Evolutionary conservation across 2,329 filamentous ascomycete genomes (phyloP), one percentile per base, ranked within the genome.

Genomic region (Magnaporthiopsis rhizophila): DNA sequence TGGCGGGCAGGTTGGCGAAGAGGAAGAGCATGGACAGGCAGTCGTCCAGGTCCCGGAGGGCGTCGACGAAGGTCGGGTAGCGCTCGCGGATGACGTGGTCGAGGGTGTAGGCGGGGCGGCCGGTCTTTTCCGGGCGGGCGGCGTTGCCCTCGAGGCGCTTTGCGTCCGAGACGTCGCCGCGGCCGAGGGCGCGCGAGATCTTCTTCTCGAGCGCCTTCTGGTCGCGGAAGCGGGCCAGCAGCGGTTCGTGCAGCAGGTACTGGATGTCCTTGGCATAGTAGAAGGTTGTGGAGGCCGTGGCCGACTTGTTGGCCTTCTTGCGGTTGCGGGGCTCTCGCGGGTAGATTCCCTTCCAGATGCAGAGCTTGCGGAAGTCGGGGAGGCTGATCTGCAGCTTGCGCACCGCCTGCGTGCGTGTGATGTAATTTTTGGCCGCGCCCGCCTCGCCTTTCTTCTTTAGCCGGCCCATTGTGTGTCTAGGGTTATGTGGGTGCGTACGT

Each of bases 271-370:
- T 97, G 74, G 93, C 80, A 74, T 89, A 90, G 79, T 90, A 90
- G 71, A 98, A 99, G 67, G 95, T 99, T 34, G 94, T 98, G 64
- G 90, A 93, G 67, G 89, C 88, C 50, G 91, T 97, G 32, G 92
- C 87, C 66, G 91, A 92, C 78, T 96, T 97, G 74, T 90, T 91
- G 58, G 91, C 95, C 85, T 97, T 97, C 83, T 96, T 97, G 83
- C 92, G 94, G 81, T 90, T 97, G 74, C 95, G 87, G 68, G 95
- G 95, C 82, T 99, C 95, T 73, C 95, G 90, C 69, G 95, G 95
- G 79, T 97, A 99, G 76, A 99, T 98, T 72, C 93, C 95, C 83
- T 98, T 98, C 89, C 97, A 99, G 77, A 99, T 99, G 81, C 95
- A 99, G 75, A 99, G 85, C 80, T 96, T 90, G 79, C 95, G 89